Percentiles rank a stretch among this genome's conserved stretches.
Conservation (phyloP, 225 moss, liverwort and hornwort genomes). For the Bryoerythrophyllum caledonicum region DNA sequence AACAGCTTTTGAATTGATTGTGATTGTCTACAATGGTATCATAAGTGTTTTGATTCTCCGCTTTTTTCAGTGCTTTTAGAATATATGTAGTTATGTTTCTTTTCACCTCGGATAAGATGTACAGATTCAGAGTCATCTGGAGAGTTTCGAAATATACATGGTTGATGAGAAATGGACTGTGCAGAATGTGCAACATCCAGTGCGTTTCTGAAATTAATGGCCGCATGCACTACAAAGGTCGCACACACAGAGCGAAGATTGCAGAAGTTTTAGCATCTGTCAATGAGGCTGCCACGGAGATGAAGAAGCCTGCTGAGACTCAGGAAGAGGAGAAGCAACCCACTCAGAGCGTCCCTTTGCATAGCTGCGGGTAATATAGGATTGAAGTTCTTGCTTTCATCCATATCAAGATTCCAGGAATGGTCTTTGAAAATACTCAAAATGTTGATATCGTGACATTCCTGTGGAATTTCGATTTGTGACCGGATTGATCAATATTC, state of each 20-base stretch:
- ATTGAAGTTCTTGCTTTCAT: neutral
- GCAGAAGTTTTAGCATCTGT: neutral
- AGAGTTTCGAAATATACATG: neutral
- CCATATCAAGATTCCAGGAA: neutral
- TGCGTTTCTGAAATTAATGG: conserved; percentile 20
- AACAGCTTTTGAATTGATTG: neutral
- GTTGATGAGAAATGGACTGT: conserved; percentile 7
- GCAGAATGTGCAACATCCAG: conserved; percentile 34
- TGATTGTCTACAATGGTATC: neutral
- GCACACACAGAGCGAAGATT: conserved; percentile 19
- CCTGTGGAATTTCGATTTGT: neutral
- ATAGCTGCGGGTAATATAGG: conserved; percentile 36
- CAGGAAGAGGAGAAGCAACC: conserved; percentile 4
- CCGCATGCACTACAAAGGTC: conserved; percentile 30
- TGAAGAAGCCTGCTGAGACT: neutral
- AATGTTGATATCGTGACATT: neutral
- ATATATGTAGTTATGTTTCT: neutral
- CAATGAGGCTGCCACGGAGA: conserved; percentile 8
- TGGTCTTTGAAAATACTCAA: too few relatives aligned
- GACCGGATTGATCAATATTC: conserved; percentile 6
- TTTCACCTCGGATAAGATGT: neutral
- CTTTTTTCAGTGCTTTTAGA: neutral
- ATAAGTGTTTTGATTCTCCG: neutral
- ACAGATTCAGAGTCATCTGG: neutral
- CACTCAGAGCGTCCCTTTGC: conserved; percentile 7